These are phyloP conservation scores for Hygrocybe punicea DNA, from an alignment of 768 basidiomycete genomes.

Conservation along the genomic window DNA sequence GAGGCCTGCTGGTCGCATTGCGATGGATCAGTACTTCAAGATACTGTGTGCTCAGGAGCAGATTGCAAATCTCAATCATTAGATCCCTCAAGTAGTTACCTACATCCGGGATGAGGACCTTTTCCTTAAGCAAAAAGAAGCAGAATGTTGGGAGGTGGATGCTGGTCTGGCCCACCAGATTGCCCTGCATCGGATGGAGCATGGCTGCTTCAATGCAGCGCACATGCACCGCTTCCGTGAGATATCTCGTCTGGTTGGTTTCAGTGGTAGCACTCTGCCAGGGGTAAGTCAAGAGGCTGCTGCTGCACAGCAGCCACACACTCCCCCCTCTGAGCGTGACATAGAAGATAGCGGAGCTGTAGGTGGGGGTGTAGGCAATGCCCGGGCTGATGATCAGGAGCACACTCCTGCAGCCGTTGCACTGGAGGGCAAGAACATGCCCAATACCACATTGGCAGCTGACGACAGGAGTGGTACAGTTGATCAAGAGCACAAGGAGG, in stretches of 20 bases:
- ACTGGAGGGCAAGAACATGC: no score
- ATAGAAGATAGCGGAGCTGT: no score
- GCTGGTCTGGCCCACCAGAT: conserved; percentile 14
- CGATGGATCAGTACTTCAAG: conserved; percentile 21
- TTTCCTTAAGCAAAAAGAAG: neutral
- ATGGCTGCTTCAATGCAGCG: conserved; percentile 5
- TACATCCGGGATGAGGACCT: conserved; percentile 14
- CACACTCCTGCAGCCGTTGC: no score
- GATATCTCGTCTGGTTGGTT: conserved; percentile 10
- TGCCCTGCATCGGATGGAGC: neutral
- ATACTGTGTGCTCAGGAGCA: conserved; percentile 23
- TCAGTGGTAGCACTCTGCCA: conserved; percentile 5
- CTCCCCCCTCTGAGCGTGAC: no score
- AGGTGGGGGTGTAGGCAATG: no score
- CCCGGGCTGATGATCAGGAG: no score
- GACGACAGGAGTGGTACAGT: no score
- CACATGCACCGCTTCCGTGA: conserved; percentile 10
- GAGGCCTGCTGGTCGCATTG: conserved; percentile 8
- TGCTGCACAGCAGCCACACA: no score
- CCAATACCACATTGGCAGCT: no score
- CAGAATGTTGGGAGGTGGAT: neutral
- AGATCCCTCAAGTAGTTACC: conserved; percentile 18
- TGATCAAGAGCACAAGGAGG: no score
- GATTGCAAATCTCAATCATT: conserved; percentile 19
- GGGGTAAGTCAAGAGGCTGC: neutral